Evolutionary conservation across 345 rosid species (phyloP), one percentile per base, ranked within the genome.

Genomic region (Linum trigynum): DNA sequence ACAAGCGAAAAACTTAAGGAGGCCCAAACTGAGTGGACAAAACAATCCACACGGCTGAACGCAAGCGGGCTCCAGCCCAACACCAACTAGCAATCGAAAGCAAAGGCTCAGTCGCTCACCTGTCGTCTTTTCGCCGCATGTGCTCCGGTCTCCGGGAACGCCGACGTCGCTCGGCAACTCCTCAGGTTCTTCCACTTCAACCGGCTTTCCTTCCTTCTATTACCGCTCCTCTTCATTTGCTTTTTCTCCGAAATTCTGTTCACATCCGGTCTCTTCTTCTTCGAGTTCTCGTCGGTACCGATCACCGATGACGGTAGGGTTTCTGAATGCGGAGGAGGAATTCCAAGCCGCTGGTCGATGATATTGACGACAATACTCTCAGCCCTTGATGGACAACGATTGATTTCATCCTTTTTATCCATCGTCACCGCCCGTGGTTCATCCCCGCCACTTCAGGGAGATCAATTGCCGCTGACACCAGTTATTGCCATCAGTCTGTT

Each of bases 311-410:
- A 77, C 76, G 5, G 84, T 60, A 61, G 85, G 76, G 45, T 75
- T 71, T 77, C 69, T 76, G 71, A 86, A 81, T 72, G 84, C 80
- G 43, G 81, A 51, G 11, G 86, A 83, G 77, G 86, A 72, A 71
- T 69, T 85, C 7, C 82, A 79, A 61, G 65, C 80, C 15, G 77
- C 76, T 23, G 32, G 32, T 23, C 32, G 32, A 23, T 23, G 32
- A 23, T 23, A 23, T 23, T 23, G 32, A 23, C 32, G 32, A 23
- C 32, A 23, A 23, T 23, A 23, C 32, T n/a, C n/a, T n/a, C n/a
- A n/a, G n/a, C n/a, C n/a, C n/a, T n/a, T n/a, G n/a, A n/a, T n/a
- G n/a, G n/a, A n/a, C 32, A 23, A 23, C 32, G 32, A 23, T 23
- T 23, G 32, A 23, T 0, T 23, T 23, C 32, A 23, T 23, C 32